Percentiles rank a stretch among this genome's conserved stretches.
Evolutionary conservation across 2,329 filamentous ascomycete genomes (phyloP).

Genomic region (Microsporum audouinii): DNA sequence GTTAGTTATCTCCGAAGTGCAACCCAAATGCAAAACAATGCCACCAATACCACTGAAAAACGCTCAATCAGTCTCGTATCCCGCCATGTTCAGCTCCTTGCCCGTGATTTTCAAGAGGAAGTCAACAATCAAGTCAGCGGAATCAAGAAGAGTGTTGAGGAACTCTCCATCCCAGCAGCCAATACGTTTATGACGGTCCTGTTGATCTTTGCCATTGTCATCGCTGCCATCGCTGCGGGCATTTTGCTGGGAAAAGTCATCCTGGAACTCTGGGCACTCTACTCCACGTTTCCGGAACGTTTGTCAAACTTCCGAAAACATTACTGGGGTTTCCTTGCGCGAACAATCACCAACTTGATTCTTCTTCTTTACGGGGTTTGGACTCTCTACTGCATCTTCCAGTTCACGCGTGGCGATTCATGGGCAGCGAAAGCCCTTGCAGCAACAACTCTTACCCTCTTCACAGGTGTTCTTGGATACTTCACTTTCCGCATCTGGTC

Average conservation of each 20-base stretch:
- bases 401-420: conserved; percentile 86
- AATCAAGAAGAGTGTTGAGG: conserved; percentile 71
- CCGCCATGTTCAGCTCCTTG: conserved; percentile 44
- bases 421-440: conserved; percentile 84
- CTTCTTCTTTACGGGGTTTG: conserved; percentile 87
- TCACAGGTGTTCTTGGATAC: conserved; percentile 69
- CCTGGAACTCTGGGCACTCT: conserved; percentile 83
- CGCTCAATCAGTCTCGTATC: conserved; percentile 41
- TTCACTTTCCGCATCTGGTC: conserved; percentile 76
- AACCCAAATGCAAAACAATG: conserved; percentile 59
- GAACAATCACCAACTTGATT: conserved; percentile 80
- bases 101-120: conserved; percentile 18
- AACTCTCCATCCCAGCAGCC: conserved; percentile 70
- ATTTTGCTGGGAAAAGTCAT: conserved; percentile 86
- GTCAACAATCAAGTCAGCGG: conserved; percentile 53
- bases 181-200: conserved; percentile 97
- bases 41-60: conserved; percentile 44
- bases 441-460: conserved; percentile 64
- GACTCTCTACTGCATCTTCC: conserved; percentile 92
- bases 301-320: conserved; percentile 81
- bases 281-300: conserved; percentile 68
- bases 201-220: conserved; percentile 73
- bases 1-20: conserved; percentile 62
- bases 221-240: conserved; percentile 71
- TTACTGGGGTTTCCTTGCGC: conserved; percentile 87